Base-by-base conservation (phyloP, 106 monocot species). In the Apostasia ramifera region DNA sequence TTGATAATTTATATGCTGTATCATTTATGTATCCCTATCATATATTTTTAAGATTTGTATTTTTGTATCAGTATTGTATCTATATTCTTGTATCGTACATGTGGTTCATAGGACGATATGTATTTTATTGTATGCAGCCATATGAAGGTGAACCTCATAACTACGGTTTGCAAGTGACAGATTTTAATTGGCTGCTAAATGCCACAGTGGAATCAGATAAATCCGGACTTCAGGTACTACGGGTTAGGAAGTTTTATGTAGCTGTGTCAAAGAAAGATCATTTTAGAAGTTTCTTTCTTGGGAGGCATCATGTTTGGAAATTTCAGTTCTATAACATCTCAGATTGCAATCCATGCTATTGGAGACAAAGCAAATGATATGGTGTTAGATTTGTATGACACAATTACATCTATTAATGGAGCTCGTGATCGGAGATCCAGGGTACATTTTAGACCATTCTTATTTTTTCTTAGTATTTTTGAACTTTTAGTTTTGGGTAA, bases 271-370 rank as follows among this genome's bases (percentile, higher is more conserved):
- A 39, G 10, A 3, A 40, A 59, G 40, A 39, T 40, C 8, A 39
- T 39, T 40, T 59, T 8, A 8, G 8, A 6, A 7, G 6, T 2
- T 59, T 59, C 3, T 5, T 26, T 26, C 26, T 26, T 26, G 26
- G 26, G 0, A 26, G 26, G 26, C 26, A 26, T 26, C 26, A 26
- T 26, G 26, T 26, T 26, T 26, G 26, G 26, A 26, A 26, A 26
- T 26, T 62, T 43, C 62, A 12, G 5, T 45, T 62, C 15, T 62
- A 62, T 12, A 47, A 55, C 59, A 53, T 55, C 58, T 72, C 63
- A 95, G 95, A 80, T 95, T 82, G 95, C 95, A 40, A 80, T 95
- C 74, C 95, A 95, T 83, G 95, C 95, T 47, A 95, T 95, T 67
- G 95, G 95, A 70, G 92, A 95, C 66, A 92, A 95, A 88, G 91